Conservation (phyloP, 1,284 basidiomycete species). For the Ganoderma sinense region DNA sequence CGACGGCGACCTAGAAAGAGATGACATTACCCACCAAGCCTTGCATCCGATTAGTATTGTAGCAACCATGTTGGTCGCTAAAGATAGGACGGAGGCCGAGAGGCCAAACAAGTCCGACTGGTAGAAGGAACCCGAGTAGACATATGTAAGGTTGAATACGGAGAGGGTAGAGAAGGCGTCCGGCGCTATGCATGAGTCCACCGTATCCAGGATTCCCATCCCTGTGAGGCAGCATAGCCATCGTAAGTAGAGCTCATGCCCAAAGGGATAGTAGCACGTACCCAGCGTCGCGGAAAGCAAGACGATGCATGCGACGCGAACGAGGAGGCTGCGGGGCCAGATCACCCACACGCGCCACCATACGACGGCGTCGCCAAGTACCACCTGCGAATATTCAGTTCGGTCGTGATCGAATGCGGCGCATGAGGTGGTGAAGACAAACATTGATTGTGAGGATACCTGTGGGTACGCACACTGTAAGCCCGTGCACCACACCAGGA, state of each 20-base stretch:
- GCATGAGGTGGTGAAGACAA: not conserved
- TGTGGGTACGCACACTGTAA: too few species aligned
- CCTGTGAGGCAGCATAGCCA: not conserved
- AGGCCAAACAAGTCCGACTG: not conserved
- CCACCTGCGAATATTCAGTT: not conserved
- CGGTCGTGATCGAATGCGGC: not conserved
- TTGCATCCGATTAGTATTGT: slow-evolving; percentile 1
- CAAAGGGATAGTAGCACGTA: not conserved
- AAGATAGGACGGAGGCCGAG: not conserved
- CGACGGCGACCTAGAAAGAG: too few species aligned
- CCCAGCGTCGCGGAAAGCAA: slow-evolving; percentile 12
- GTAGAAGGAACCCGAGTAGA: not conserved
- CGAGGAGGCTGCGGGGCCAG: slow-evolving; percentile 6
- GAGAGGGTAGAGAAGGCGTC: not conserved
- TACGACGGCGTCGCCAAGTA: slow-evolving; percentile 9
- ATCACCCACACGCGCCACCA: slow-evolving; percentile 16
- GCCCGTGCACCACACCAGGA: too few species aligned
- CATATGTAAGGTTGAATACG: not conserved
- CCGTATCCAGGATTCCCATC: not conserved
- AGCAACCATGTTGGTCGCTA: slow-evolving; percentile 2
- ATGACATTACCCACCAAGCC: slow-evolving; percentile 13
- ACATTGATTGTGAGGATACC: not conserved
- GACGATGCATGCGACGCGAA: slow-evolving; percentile 4
- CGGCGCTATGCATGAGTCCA: not conserved
- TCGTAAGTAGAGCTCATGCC: too few species aligned